Evolutionary conservation across 805 yeast genomes (phyloP).

Genomic region (Priceomyces medius): DNA sequence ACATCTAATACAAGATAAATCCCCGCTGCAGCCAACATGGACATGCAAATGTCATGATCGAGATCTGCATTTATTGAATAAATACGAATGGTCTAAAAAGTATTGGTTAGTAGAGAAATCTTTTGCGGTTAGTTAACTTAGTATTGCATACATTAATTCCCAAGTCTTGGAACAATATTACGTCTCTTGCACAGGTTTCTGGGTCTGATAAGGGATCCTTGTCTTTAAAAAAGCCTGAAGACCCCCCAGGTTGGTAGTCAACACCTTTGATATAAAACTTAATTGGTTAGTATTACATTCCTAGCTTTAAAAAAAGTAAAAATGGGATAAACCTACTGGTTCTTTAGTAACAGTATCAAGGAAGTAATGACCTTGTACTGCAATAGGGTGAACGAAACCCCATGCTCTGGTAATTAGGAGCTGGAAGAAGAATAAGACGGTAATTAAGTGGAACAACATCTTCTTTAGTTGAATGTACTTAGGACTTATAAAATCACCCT

Average conservation of each 20-base stretch:
- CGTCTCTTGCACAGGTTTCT: constrained; percentile 75
- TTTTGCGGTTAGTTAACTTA: background rate
- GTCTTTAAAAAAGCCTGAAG: constrained; percentile 60
- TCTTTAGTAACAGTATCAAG: constrained; percentile 70
- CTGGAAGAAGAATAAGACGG: background rate
- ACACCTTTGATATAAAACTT: constrained; percentile 81
- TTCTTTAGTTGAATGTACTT: background rate
- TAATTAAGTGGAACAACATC: background rate
- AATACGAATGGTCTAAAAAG: constrained; percentile 64
- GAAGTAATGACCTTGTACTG: constrained; percentile 67
- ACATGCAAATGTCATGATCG: constrained; percentile 89
- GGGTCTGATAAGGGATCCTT: constrained; percentile 79
- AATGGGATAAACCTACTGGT: constrained; percentile 48
- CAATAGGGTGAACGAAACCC: constrained; percentile 61
- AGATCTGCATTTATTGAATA: constrained; percentile 82
- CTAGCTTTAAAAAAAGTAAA: constrained; percentile 13
- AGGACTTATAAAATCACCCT: background rate
- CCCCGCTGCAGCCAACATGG: constrained; percentile 85
- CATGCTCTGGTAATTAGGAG: background rate
- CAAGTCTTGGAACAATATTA: constrained; percentile 72
- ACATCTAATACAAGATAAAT: constrained; percentile 91
- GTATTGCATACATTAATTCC: constrained; percentile 58
- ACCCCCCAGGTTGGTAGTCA: constrained; percentile 96
- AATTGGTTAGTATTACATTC: no score
- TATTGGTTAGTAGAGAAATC: constrained; percentile 14